Percentiles rank a stretch among this genome's conserved stretches.
Evolutionary conservation across 441 rosid genomes (phyloP).

Genomic region (Isatis lusitanica): DNA sequence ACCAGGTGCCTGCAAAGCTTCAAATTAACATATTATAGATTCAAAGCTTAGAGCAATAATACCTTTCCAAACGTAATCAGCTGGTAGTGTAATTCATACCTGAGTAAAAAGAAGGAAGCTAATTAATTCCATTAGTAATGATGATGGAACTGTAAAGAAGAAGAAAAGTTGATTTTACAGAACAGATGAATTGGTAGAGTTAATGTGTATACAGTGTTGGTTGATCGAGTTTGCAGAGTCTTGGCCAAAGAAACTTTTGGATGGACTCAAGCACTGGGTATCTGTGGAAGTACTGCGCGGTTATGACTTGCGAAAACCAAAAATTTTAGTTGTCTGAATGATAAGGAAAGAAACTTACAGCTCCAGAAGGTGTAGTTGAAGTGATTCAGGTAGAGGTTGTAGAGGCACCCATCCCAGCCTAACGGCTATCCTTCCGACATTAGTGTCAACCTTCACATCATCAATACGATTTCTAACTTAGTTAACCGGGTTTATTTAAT

Average conservation of each 20-base stretch:
- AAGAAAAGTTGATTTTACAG: neutral
- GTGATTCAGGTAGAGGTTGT: slow-evolving; percentile 93
- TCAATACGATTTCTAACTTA: slow-evolving; percentile 22
- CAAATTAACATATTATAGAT: slow-evolving; percentile 14
- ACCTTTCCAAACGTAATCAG: slow-evolving; percentile 99
- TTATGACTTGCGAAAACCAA: slow-evolving; percentile 33
- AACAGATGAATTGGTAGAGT: slow-evolving; percentile 26
- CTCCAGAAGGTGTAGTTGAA: slow-evolving; percentile 93
- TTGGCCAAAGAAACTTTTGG: slow-evolving; percentile 97
- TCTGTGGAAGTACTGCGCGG: slow-evolving; percentile 42
- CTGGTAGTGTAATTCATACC: slow-evolving; percentile 98
- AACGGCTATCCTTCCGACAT: slow-evolving; percentile 98
- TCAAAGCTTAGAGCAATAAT: slow-evolving; percentile 28
- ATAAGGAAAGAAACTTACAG: slow-evolving; percentile 54
- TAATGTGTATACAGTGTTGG: slow-evolving; percentile 65
- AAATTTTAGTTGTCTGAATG: slow-evolving; percentile 4
- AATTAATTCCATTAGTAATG: slow-evolving; percentile 25
- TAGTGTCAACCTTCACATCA: slow-evolving; percentile 86
- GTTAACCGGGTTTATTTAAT: slow-evolving; percentile 14
- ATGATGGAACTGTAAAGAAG: slow-evolving; percentile 5
- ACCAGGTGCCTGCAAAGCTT: slow-evolving; percentile 21
- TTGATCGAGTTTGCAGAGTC: slow-evolving; percentile 96
- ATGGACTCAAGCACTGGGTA: slow-evolving; percentile 91
- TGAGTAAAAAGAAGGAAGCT: slow-evolving; percentile 37
- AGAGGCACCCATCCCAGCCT: slow-evolving; percentile 99